These are phyloP conservation scores for Pichia deserticola DNA, from an alignment of 805 yeast genomes.

Conservation along the genomic window DNA sequence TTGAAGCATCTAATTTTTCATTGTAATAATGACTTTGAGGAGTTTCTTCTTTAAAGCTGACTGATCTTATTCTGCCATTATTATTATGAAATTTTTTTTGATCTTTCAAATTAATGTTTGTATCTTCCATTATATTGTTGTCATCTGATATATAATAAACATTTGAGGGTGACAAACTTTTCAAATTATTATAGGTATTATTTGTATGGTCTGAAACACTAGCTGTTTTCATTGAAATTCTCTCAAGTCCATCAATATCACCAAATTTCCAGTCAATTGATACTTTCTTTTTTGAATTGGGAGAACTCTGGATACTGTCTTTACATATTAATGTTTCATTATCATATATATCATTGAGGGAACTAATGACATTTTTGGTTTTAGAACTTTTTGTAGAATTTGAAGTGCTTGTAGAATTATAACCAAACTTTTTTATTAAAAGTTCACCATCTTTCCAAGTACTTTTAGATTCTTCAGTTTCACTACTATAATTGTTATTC, in stretches of 20 bases:
- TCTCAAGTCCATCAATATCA: conserved; percentile 7
- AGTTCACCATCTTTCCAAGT: conserved; percentile 20
- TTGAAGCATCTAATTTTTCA: not conserved
- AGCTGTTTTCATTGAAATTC: not conserved
- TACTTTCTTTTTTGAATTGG: not conserved
- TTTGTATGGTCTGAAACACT: not conserved
- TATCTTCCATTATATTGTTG: not conserved
- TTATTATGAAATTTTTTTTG: not conserved
- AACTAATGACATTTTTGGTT: not conserved
- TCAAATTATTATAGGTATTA: too few species aligned
- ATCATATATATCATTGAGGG: not conserved
- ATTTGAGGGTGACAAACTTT: too few species aligned
- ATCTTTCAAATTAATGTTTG: not conserved
- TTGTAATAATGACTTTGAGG: too few species aligned
- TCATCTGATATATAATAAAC: too few species aligned
- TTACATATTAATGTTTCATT: not conserved
- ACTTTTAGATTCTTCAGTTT: conserved; percentile 1
- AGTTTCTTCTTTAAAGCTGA: conserved; percentile 3
- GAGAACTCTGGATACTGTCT: too few species aligned
- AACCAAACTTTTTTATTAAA: conserved; percentile 19
- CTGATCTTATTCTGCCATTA: not conserved
- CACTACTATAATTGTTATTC: not conserved
- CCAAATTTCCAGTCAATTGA: conserved; percentile 5
- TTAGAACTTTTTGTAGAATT: not conserved
- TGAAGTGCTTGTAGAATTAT: conserved; percentile 12